These are phyloP conservation scores for Cyberlindnera xishuangbannaensis DNA, from an alignment of 805 yeast species.

Conservation along the genomic window DNA sequence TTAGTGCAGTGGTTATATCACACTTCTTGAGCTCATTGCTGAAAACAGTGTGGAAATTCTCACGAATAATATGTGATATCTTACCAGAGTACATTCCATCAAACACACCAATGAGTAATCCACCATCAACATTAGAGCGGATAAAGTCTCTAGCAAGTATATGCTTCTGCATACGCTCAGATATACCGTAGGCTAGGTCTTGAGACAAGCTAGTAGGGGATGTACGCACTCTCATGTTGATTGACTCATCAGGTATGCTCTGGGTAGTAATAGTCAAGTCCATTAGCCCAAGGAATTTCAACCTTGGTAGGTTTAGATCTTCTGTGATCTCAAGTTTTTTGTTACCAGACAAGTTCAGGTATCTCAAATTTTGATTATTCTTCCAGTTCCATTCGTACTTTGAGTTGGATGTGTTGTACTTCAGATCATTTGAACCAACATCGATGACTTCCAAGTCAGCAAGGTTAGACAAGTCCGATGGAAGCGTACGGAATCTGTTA, in stretches of 20 bases:
- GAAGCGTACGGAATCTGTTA: constrained; percentile 79
- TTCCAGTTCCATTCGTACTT: constrained; percentile 99
- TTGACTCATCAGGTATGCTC: constrained; percentile 81
- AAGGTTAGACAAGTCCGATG: constrained; percentile 79
- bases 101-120: constrained; percentile 70
- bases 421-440: constrained; percentile 84
- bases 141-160: constrained; percentile 81
- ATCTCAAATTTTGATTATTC: constrained; percentile 66
- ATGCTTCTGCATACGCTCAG: constrained; percentile 74
- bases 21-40: constrained; percentile 54
- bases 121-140: constrained; percentile 80
- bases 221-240: constrained; percentile 81
- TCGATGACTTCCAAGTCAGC: constrained; percentile 64
- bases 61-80: constrained; percentile 69
- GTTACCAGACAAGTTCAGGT: constrained; percentile 88
- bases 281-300: constrained; percentile 79
- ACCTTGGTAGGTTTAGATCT: constrained; percentile 67
- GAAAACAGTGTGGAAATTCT: constrained; percentile 59
- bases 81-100: constrained; percentile 73
- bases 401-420: constrained; percentile 89
- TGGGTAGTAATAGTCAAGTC: constrained; percentile 92
- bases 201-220: constrained; percentile 72
- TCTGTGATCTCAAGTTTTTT: constrained; percentile 84
- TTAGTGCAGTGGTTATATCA: constrained; percentile 65
- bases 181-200: constrained; percentile 78